Conservation (phyloP, 306 rosid species). For the Medicago arabica region DNA sequence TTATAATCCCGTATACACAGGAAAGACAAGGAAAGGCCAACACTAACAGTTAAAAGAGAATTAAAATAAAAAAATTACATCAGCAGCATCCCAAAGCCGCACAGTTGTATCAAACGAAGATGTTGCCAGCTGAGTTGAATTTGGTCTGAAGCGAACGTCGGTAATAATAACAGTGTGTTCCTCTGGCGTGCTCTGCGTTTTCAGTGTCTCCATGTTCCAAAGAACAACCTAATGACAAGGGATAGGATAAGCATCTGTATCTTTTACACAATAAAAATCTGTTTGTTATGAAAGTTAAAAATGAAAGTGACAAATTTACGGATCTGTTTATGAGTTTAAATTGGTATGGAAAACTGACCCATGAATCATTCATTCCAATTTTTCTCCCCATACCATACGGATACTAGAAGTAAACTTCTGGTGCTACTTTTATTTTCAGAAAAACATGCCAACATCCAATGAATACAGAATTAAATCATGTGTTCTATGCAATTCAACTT, state of each 20-base stretch:
- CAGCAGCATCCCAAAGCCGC: constrained; percentile 95
- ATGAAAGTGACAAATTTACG: not conserved
- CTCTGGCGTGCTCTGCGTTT: constrained; percentile 76
- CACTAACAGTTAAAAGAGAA: constrained; percentile 29
- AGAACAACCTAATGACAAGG: constrained; percentile 73
- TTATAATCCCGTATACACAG: constrained; percentile 5
- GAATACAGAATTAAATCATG: constrained; percentile 7
- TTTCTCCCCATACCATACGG: not conserved
- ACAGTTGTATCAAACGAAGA: constrained; percentile 91
- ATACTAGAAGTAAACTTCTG: constrained; percentile 1
- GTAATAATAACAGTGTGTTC: constrained; percentile 74
- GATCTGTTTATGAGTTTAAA: constrained; percentile 32
- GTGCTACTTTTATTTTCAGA: not conserved
- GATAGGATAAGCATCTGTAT: constrained; percentile 46
- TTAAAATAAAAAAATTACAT: constrained; percentile 53
- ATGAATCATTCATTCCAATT: constrained; percentile 19
- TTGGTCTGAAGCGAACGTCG: constrained; percentile 92
- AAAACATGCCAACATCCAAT: not conserved
- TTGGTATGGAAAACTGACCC: constrained; percentile 12
- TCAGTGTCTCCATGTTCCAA: constrained; percentile 92
- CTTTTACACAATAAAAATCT: constrained; percentile 14
- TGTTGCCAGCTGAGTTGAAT: constrained; percentile 92
- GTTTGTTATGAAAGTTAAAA: not conserved
- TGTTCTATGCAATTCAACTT: constrained; percentile 12
- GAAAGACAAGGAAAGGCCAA: not conserved